A percentile compares a stretch with the other conserved stretches of the same genome.
Evolutionary conservation across 768 basidiomycete species (phyloP).

Genomic region (Cystobasidium ongulense): DNA sequence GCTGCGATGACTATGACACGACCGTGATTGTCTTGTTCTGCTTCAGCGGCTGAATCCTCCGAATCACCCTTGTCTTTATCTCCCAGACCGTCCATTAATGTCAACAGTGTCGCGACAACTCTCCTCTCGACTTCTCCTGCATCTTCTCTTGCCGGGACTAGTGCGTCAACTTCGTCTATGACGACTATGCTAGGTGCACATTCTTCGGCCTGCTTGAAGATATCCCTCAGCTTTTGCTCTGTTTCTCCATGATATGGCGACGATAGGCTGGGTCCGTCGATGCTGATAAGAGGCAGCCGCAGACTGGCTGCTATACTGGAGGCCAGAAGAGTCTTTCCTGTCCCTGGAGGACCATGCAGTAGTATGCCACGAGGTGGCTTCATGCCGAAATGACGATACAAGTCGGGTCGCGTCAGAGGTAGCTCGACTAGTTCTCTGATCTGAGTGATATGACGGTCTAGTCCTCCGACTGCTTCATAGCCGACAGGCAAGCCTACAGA

Average conservation of each 20-base stretch:
- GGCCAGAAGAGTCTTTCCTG: slow-evolving; percentile 94
- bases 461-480: slow-evolving; percentile 59
- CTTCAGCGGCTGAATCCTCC: slow-evolving; percentile 41
- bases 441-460: slow-evolving; percentile 74
- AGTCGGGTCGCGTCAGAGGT: slow-evolving; percentile 69
- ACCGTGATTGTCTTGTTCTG: slow-evolving; percentile 8
- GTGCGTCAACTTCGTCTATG: slow-evolving; percentile 88
- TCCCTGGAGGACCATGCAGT: slow-evolving; percentile 90
- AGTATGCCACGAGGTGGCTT: slow-evolving; percentile 93
- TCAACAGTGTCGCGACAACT: slow-evolving; percentile 88
- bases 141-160: slow-evolving; percentile 83
- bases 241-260: slow-evolving; percentile 97
- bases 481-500: slow-evolving; percentile 23
- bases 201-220: slow-evolving; percentile 73
- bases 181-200: slow-evolving; percentile 87
- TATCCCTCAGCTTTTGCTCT: slow-evolving; percentile 76
- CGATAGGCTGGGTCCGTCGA: slow-evolving; percentile 90
- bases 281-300: slow-evolving; percentile 74
- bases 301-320: slow-evolving; percentile 85
- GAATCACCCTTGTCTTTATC: slow-evolving; percentile 36
- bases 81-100: slow-evolving; percentile 77
- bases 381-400: slow-evolving; percentile 76
- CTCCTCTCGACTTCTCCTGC: slow-evolving; percentile 91
- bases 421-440: slow-evolving; percentile 79
- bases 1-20: slow-evolving; percentile 92